phyloP scores from a whole-genome alignment of 1,284 basidiomycete species.

The Rhodotorula sp. region DNA sequence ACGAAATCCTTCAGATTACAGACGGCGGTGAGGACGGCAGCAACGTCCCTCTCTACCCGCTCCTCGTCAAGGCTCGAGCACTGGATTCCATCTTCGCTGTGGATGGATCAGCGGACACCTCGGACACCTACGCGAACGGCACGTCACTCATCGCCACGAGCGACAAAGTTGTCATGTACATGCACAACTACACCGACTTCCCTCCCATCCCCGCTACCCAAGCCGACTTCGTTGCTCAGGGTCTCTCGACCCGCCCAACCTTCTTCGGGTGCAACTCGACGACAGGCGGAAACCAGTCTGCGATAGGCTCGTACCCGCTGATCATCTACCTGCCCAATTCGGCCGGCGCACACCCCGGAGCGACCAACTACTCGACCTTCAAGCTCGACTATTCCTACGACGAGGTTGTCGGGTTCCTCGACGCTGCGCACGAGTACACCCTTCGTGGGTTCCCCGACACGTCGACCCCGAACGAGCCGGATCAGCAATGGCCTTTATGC shows the following conservation, averaged over 20 bases:
- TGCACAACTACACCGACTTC: conserved; percentile 47
- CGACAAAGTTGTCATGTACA: conserved; percentile 34
- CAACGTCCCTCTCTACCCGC: conserved; percentile 33
- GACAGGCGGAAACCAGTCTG: conserved; percentile 48
- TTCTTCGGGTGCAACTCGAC: conserved; percentile 58
- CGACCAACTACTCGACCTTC: conserved; percentile 47
- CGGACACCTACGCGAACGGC: conserved; percentile 63
- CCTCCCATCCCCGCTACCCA: conserved; percentile 60
- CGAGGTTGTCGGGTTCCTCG: conserved; percentile 38
- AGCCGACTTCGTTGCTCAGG: conserved; percentile 61
- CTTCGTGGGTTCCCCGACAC: conserved; percentile 44
- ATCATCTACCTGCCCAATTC: conserved; percentile 43
- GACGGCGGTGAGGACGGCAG: conserved; percentile 48
- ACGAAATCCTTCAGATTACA: conserved; percentile 45
- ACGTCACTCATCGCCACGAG: conserved; percentile 51
- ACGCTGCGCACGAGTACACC: conserved; percentile 30
- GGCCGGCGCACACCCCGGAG: conserved; percentile 20
- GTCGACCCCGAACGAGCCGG: conserved; percentile 46
- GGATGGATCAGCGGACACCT: conserved; percentile 60
- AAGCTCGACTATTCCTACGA: conserved; percentile 48
- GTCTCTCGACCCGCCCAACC: conserved; percentile 65
- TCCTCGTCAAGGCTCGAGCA: conserved; percentile 62
- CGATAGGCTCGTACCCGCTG: conserved; percentile 24
- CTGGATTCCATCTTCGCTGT: conserved; percentile 69
- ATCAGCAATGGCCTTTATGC: conserved; percentile 49